Percentiles rank a stretch among this genome's conserved stretches.
Conservation (phyloP, 805 yeast genomes). For the Lachancea fermentati region DNA sequence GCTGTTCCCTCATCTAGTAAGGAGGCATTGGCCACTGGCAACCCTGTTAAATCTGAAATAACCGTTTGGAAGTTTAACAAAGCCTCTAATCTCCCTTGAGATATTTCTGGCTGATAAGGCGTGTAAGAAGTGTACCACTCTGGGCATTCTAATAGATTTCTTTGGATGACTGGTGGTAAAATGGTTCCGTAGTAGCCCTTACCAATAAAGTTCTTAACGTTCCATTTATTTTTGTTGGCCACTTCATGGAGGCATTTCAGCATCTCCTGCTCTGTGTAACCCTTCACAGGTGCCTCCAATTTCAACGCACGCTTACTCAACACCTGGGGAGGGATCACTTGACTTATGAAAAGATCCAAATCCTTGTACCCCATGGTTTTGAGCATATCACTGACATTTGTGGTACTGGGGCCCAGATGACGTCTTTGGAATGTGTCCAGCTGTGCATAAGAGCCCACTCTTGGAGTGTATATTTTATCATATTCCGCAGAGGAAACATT, state of each 20-base stretch:
- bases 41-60: constrained; percentile 82
- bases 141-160: constrained; percentile 88
- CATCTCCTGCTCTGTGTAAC: constrained; percentile 80
- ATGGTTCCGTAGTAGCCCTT: constrained; percentile 91
- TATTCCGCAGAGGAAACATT: constrained; percentile 54
- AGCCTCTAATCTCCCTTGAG: constrained; percentile 93
- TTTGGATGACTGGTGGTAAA: constrained; percentile 86
- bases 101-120: constrained; percentile 96
- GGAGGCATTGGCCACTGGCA: constrained; percentile 93
- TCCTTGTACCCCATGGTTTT: constrained; percentile 56
- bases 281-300: constrained; percentile 58
- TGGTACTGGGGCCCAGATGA: constrained; percentile 78
- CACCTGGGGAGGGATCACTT: constrained; percentile 74
- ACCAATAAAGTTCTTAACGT: constrained; percentile 76
- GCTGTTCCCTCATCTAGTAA: constrained; percentile 95
- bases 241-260: constrained; percentile 57
- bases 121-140: constrained; percentile 99
- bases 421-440: constrained; percentile 86
- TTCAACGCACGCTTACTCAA: constrained; percentile 61
- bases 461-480: constrained; percentile 41
- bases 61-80: constrained; percentile 91
- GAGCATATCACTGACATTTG: constrained; percentile 63
- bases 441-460: constrained; percentile 25
- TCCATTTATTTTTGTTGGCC: constrained; percentile 64
- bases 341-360: constrained; percentile 61